phyloP scores from a whole-genome alignment of 345 rosid genomes.

The Turritis glabra region DNA sequence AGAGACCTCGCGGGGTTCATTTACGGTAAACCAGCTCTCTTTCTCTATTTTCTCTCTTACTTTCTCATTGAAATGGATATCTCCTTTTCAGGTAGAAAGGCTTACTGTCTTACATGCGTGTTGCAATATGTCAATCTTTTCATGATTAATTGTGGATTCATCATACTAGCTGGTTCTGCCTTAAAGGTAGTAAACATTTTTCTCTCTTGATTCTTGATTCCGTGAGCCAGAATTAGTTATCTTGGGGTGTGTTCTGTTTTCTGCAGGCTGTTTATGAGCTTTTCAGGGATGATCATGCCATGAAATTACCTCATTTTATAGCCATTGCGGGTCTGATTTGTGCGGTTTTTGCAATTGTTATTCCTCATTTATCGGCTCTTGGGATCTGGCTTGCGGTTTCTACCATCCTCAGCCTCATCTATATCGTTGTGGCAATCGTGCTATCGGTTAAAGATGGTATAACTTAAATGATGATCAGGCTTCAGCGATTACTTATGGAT shows the following conservation, averaged over 20 bases:
- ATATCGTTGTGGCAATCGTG: conserved; percentile 56
- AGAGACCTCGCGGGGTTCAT: conserved; percentile 86
- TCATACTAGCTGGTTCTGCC: conserved; percentile 76
- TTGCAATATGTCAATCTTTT: conserved; percentile 78
- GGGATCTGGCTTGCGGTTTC: conserved; percentile 89
- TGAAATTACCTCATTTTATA: conserved; percentile 58
- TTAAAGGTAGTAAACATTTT: conserved; percentile 59
- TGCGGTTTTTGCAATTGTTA: conserved; percentile 68
- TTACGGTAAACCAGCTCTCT: conserved; percentile 50
- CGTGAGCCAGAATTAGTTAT: conserved; percentile 9
- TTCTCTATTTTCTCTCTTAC: background rate
- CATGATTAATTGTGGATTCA: conserved; percentile 79
- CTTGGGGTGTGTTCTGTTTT: background rate
- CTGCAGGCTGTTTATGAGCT: conserved; percentile 58
- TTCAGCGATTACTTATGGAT: background rate
- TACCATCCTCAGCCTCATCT: conserved; percentile 63
- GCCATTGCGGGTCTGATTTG: conserved; percentile 59
- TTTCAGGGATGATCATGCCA: conserved; percentile 47
- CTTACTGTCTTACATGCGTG: conserved; percentile 69
- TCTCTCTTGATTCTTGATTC: background rate
- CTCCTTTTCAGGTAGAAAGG: conserved; percentile 55
- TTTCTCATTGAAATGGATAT: background rate
- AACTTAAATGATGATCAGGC: conserved; percentile 4
- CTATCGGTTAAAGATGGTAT: conserved; percentile 74
- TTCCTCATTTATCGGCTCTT: conserved; percentile 84